Base-by-base conservation (phyloP, 345 rosid species). In the Rhizophora mangle region DNA sequence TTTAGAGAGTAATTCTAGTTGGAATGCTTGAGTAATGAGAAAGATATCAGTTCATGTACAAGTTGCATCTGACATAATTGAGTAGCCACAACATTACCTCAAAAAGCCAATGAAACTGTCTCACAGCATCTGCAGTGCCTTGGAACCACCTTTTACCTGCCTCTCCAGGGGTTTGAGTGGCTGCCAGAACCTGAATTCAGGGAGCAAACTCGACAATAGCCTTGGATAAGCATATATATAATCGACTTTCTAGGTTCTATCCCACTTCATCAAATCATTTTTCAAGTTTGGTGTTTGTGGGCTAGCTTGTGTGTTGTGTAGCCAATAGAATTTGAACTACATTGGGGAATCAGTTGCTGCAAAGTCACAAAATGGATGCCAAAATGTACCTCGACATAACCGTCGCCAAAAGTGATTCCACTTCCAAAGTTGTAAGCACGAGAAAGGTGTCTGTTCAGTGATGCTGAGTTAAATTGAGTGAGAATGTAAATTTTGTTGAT, bases 31-130 rank as follows among this genome's bases (percentile, higher is more conserved):
- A 39, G 10, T 39, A 39, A 39, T 39, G 46, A 39, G 10, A 39
- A 39, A 39, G 13, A 10, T 39, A 39, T 39, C 15, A 1, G 46
- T 39, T 39, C 13, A 39, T 6, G 10, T 20, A 8, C 26, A 29
- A 39, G 60, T 43, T 43, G 18, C 49, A 43, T 43, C 47, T 39
- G 47, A 39, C 2, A 39, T 39, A 39, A 10, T 9, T 39, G 47
- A 39, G 47, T 13, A 43, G 49, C 18, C 49, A 43, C 5, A 30
- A 29, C 18, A 32, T 39, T 83, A 94, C 96, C 97, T 94, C 98
- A 31, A 91, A 94, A 63, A 91, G 96, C 98, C 98, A 94, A 69
- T 89, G 96, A 76, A 91, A 94, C 75, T 91, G 98, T 72, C 98
- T 72, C 19, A 94, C 97, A 0, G 98, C 97, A 81, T 94, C 97